Evolutionary conservation across 2,329 filamentous ascomycete species (phyloP).

Genomic region (Phaeophleospora eucalypticola): DNA sequence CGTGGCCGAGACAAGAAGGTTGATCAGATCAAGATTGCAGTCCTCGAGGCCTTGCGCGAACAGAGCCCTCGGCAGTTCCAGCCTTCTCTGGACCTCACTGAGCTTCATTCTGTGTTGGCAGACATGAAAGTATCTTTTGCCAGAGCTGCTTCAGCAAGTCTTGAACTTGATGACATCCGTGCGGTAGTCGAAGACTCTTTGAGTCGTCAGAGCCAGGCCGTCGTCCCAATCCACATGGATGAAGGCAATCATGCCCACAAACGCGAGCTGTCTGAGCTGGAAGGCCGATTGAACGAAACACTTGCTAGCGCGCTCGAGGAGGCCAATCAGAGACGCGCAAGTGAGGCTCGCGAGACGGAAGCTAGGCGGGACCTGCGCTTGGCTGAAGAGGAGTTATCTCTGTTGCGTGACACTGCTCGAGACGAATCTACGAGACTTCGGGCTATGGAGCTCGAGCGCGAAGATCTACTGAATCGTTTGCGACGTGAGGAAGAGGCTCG

Average conservation of each 20-base stretch:
- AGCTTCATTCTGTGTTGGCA: constrained; percentile 45
- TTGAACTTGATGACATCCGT: constrained; percentile 43
- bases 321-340: constrained; percentile 38
- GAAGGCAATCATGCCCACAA: constrained; percentile 21
- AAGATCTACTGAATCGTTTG: constrained; percentile 37
- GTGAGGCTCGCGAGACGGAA: constrained; percentile 44
- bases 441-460: constrained; percentile 41
- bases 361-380: constrained; percentile 43
- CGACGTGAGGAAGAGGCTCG: constrained; percentile 33
- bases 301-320: constrained; percentile 37
- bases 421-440: constrained; percentile 42
- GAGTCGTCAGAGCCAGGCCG: constrained; percentile 26
- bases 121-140: constrained; percentile 48
- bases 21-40: constrained; percentile 65
- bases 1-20: constrained; percentile 72
- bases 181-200: constrained; percentile 35
- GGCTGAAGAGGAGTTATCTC: constrained; percentile 47
- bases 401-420: constrained; percentile 40
- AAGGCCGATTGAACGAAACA: constrained; percentile 32
- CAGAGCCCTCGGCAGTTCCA: constrained; percentile 25
- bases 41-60: constrained; percentile 59
- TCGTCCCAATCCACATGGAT: constrained; percentile 29
- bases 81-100: constrained; percentile 30
- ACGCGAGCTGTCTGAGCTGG: constrained; percentile 28
- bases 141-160: constrained; percentile 41